Percentiles rank a stretch among this genome's conserved stretches.
phyloP scores from a whole-genome alignment of 2,329 filamentous ascomycete genomes.

The Dactylellina leptospora region DNA sequence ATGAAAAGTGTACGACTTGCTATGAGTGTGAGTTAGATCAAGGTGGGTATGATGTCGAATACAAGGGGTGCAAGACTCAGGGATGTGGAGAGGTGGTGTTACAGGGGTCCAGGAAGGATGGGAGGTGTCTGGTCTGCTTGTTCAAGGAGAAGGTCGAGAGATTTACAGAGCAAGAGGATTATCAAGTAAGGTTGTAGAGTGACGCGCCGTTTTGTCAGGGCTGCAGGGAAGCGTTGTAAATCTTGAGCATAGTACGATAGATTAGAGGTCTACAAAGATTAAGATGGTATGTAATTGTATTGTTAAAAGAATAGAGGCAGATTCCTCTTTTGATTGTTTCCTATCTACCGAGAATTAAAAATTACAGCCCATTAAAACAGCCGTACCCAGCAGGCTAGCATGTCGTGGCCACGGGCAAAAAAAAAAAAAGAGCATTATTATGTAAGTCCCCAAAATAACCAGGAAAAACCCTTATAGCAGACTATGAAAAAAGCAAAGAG shows the following conservation, averaged over 20 bases:
- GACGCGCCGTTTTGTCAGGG: too few relatives aligned
- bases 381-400: too few relatives aligned
- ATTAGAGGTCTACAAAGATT: background rate
- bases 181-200: background rate
- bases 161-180: background rate
- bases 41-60: conserved; percentile 5
- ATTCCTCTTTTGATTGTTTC: too few relatives aligned
- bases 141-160: conserved; percentile 19
- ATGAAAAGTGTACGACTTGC: conserved; percentile 13
- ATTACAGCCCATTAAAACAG: conserved; percentile 40
- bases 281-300: background rate
- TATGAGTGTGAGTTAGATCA: conserved; percentile 1
- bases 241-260: too few relatives aligned
- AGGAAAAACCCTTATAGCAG: background rate
- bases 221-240: too few relatives aligned
- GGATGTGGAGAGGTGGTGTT: conserved; percentile 10
- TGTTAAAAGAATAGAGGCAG: too few relatives aligned
- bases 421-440: background rate
- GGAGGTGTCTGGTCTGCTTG: conserved; percentile 30
- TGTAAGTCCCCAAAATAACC: background rate
- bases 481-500: background rate
- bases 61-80: conserved; percentile 5
- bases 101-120: conserved; percentile 7
- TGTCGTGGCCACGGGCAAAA: background rate
- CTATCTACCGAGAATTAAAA: conserved; percentile 14